Conservation (phyloP, 768 basidiomycete species). For the Ramaria rubella region DNA sequence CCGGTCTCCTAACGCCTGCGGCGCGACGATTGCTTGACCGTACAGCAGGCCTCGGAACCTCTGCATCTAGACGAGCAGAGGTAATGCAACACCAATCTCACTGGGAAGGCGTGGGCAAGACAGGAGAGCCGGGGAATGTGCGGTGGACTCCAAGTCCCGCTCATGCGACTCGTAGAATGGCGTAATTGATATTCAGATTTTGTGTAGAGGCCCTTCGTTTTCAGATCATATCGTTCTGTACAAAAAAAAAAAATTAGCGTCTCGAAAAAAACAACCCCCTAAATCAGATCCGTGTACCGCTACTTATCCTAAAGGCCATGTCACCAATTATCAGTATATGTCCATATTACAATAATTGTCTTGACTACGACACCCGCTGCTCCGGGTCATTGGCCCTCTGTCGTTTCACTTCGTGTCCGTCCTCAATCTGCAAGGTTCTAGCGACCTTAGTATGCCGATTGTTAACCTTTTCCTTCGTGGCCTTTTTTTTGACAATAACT, state of each 20-base stretch:
- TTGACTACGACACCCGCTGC: constrained; percentile 13
- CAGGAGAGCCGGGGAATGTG: constrained; percentile 56
- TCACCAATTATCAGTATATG: too few species aligned
- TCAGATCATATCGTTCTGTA: too few species aligned
- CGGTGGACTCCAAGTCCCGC: constrained; percentile 77
- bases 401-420: constrained; percentile 47
- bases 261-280: too few species aligned
- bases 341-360: too few species aligned
- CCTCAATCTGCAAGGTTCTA: constrained; percentile 6
- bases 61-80: constrained; percentile 58
- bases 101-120: constrained; percentile 51
- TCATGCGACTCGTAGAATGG: background rate
- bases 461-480: constrained; percentile 14
- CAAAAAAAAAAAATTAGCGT: too few species aligned
- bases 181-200: background rate
- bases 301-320: too few species aligned
- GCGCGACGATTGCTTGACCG: constrained; percentile 69
- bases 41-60: constrained; percentile 53
- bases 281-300: too few species aligned
- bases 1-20: constrained; percentile 82
- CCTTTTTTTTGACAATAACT: constrained; percentile 72
- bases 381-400: constrained; percentile 42
- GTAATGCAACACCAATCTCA: constrained; percentile 51
- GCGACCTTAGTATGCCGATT: constrained; percentile 13
- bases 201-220: background rate